These are phyloP conservation scores for Phenoliferia sp. DNA, from an alignment of 1,284 basidiomycete species.

Conservation along the genomic window DNA sequence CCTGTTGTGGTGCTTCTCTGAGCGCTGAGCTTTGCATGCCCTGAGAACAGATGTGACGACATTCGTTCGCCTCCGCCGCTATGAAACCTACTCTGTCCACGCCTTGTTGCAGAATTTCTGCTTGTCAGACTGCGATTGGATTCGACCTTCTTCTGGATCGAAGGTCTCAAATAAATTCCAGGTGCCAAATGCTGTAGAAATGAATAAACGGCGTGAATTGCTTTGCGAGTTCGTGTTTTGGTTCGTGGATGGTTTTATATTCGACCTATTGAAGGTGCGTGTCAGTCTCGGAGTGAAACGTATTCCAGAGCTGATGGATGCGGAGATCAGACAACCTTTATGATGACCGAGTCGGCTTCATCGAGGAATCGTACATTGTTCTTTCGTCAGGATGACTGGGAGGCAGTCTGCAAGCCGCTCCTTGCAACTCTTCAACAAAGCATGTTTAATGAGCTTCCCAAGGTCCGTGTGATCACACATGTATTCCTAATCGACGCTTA, in stretches of 20 bases:
- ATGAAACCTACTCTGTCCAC: slow-evolving; percentile 79
- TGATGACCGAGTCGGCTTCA: slow-evolving; percentile 84
- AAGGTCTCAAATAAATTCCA: slow-evolving; percentile 36
- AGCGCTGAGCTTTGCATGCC: not conserved
- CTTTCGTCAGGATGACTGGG: slow-evolving; percentile 93
- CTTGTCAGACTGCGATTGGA: slow-evolving; percentile 75
- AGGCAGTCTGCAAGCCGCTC: slow-evolving; percentile 71
- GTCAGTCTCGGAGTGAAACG: not conserved
- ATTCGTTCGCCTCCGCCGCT: slow-evolving; percentile 69
- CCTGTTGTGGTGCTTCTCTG: not conserved
- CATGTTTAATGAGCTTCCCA: slow-evolving; percentile 39
- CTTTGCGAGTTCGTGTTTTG: slow-evolving; percentile 82
- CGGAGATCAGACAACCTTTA: slow-evolving; percentile 72
- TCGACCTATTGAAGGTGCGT: slow-evolving; percentile 70
- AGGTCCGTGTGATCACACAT: slow-evolving; percentile 31
- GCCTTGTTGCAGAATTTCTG: slow-evolving; percentile 70
- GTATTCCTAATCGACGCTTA: not conserved
- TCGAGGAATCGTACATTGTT: slow-evolving; percentile 84
- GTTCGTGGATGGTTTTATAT: slow-evolving; percentile 82
- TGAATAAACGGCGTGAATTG: slow-evolving; percentile 66
- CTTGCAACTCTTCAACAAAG: slow-evolving; percentile 58
- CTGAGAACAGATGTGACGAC: slow-evolving; percentile 58
- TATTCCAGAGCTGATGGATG: not conserved
- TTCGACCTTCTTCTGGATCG: slow-evolving; percentile 49
- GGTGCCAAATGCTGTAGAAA: slow-evolving; percentile 58